Base-by-base conservation (phyloP, 371 early-diverging fungal genomes). In the Phascolomyces articulosus region DNA sequence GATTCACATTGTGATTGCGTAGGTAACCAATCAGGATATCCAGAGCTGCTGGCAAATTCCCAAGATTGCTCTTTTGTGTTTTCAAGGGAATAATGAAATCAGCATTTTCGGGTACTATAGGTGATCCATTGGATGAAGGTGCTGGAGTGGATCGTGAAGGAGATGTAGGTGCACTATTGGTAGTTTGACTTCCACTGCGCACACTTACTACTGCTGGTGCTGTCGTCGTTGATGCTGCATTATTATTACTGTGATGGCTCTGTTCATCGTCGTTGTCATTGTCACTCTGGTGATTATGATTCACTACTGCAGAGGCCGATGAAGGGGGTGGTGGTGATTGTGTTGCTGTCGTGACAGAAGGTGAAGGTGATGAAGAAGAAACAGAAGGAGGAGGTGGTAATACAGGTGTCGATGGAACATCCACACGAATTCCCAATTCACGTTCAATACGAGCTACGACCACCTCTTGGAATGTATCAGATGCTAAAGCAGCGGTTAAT, bases 11-110 rank as follows among this genome's bases (percentile, higher is more conserved):
- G 21, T 64, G 68, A 16, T 31, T 64, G 26, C 55, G 59, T 16
- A 68, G 57, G 55, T 64, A 68, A 26, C 40, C 29, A 40, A 64
- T 38, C 8, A 68, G 57, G 49, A 63, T 58, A 60, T 64, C 60
- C 38, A 64, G 53, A 16, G 68, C 68, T 18, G 63, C 40, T 18
- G 68, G 60, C 49, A 68, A n/a, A 41, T 55, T 49, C n/a, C 63
- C 63, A 31, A 64, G 47, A 40, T 60, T 68, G 53, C 54, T 44
- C 41, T 48, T 63, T 27, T 40, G 63, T 31, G 60, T 60, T 41
- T 68, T 68, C 49, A 68, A 48, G 34, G 68, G 68, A 47, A 68
- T 60, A 44, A 55, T 58, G 34, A 44, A 66, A 24, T 66, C 66
- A 15, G 44, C 41, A 10, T 38, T 54, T 9, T 29, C 34, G 21